Base-by-base conservation (phyloP, 768 basidiomycete genomes). In the Boletus huronensis region DNA sequence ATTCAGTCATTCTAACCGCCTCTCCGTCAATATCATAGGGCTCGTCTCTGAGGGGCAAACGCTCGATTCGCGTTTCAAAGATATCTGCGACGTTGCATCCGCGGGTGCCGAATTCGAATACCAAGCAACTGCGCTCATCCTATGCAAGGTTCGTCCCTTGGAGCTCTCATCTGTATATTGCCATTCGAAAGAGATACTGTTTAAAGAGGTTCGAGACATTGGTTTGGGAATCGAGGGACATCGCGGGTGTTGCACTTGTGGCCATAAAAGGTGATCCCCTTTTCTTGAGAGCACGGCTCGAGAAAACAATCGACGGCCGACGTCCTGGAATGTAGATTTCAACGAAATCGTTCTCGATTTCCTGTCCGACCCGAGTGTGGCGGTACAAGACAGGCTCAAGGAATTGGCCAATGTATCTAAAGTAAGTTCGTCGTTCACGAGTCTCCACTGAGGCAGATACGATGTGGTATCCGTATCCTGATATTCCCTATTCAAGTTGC, bases 291-390 rank as follows among this genome's bases (percentile, higher is more conserved):
- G 7, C 26, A 9, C 17, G 3, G 6, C 11, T 41, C 3, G 16
- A 29, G 6, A 9, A 28, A 29, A 8, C 1, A n/a, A 9, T 5
- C 5, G 23, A 44, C 17, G 2, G 29, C 23, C 3, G 5, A 31
- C 25, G 21, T 11, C 7, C 1, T 16, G 17, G 21, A 21, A 29
- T 21, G 19, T 41, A 64, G 63, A 64, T 34, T 64, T 64, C 48
- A 59, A 53, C 16, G 59, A 64, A n/a, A 21, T 61, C 10, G 28
- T 64, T 47, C 63, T 64, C 6, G 54, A 61, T 28, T 62, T 61
- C 50, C 40, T 64, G 21, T 54, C 63, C 3, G 38, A 62, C 11
- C 47, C 50, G 6, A 23, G 48, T 21, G 57, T 50, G 2, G 40
- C 23, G 4, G 52, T 43, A 13, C 47, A 58, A 42, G 59, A 58